phyloP scores from a whole-genome alignment of 208 protist species.

The Vickermania ingenoplastis region DNA sequence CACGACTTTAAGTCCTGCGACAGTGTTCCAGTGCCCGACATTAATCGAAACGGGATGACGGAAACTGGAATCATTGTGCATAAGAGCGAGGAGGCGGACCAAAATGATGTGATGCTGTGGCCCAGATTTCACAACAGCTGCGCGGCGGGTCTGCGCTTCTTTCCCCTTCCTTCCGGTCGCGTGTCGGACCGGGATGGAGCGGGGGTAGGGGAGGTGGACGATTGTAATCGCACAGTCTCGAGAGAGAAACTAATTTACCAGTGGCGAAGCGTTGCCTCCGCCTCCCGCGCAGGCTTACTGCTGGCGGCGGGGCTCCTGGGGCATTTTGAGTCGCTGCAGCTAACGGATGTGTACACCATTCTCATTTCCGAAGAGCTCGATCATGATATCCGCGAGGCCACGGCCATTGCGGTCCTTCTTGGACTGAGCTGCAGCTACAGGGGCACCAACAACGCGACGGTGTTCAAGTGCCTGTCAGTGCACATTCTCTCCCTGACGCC shows the following conservation, averaged over 20 bases:
- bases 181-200: background rate
- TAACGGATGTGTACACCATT: constrained; percentile 81
- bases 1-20: constrained; percentile 69
- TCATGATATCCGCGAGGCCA: constrained; percentile 58
- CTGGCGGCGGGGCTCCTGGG: constrained; percentile 68
- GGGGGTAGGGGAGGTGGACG: constrained; percentile 9
- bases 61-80: constrained; percentile 59
- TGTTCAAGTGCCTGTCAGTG: constrained; percentile 81
- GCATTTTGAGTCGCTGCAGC: constrained; percentile 68
- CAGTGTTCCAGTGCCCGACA: constrained; percentile 61
- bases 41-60: constrained; percentile 62
- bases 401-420: constrained; percentile 75
- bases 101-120: constrained; percentile 38
- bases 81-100: constrained; percentile 28
- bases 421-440: constrained; percentile 82
- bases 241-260: constrained; percentile 85
- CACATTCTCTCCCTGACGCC: constrained; percentile 78
- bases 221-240: constrained; percentile 29
- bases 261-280: constrained; percentile 50
- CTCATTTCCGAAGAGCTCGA: constrained; percentile 53
- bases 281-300: constrained; percentile 57
- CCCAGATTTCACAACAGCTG: constrained; percentile 82
- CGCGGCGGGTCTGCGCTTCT: constrained; percentile 66
- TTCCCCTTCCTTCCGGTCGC: constrained; percentile 25
- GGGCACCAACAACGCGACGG: constrained; percentile 59